phyloP scores from a whole-genome alignment of 345 rosid species.

The Firmiana major region DNA sequence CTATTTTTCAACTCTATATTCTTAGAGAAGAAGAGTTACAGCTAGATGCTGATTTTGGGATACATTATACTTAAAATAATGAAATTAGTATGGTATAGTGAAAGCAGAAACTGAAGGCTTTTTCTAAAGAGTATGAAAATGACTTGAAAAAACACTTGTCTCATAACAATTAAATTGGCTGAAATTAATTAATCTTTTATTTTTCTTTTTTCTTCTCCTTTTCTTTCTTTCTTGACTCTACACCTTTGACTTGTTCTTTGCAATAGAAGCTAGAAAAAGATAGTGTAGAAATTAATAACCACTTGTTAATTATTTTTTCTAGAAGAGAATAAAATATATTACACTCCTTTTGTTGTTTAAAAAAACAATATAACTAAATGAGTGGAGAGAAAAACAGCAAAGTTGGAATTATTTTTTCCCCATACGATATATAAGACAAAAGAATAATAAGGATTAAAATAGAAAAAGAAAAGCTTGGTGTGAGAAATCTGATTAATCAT shows the following conservation, averaged over 20 bases:
- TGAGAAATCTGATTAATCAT: conserved; percentile 19
- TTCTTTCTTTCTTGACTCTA: too few relatives aligned
- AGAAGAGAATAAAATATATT: neutral
- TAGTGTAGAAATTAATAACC: conserved; percentile 11
- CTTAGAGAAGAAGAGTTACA: too few relatives aligned
- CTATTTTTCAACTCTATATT: too few relatives aligned
- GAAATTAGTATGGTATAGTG: too few relatives aligned
- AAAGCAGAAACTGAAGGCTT: neutral
- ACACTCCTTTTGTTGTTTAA: too few relatives aligned
- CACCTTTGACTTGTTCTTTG: neutral
- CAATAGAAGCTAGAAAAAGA: neutral
- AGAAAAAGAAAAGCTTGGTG: conserved; percentile 21
- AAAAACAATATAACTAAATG: conserved; percentile 7
- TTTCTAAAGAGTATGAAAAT: neutral
- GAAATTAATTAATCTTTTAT: neutral
- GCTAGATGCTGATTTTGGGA: too few relatives aligned
- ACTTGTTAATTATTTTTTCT: neutral
- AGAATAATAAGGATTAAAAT: neutral
- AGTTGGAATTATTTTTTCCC: conserved; percentile 17
- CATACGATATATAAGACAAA: conserved; percentile 30
- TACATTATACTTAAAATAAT: too few relatives aligned
- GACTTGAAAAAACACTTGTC: neutral
- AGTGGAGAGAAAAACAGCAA: conserved; percentile 35
- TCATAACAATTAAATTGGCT: neutral
- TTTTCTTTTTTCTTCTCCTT: too few relatives aligned